A percentile compares a stretch with the other conserved stretches of the same genome.
These are phyloP conservation scores for Starmerella floris DNA, from an alignment of 805 yeast genomes.

Conservation along the genomic window DNA sequence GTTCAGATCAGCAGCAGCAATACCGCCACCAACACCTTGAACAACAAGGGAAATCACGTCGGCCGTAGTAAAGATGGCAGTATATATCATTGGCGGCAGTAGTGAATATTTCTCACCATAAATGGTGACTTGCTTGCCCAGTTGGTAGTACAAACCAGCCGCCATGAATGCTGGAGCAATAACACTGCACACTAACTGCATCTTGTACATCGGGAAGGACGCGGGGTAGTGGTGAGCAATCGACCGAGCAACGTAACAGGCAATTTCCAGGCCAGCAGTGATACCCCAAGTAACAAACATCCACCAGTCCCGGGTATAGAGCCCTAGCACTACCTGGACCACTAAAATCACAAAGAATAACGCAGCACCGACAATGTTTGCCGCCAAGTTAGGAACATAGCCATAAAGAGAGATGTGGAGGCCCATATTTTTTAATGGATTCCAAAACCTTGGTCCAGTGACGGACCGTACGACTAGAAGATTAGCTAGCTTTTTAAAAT, in stretches of 20 bases:
- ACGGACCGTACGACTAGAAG: background rate
- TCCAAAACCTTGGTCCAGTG: background rate
- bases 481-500: background rate
- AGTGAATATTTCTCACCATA: slow-evolving; percentile 44
- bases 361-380: slow-evolving; percentile 44
- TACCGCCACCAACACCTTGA: slow-evolving; percentile 69
- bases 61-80: slow-evolving; percentile 50
- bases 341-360: slow-evolving; percentile 39
- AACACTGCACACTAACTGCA: slow-evolving; percentile 58
- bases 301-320: slow-evolving; percentile 48
- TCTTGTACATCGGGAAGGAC: slow-evolving; percentile 35
- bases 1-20: slow-evolving; percentile 38
- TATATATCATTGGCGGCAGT: slow-evolving; percentile 44
- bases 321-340: slow-evolving; percentile 33
- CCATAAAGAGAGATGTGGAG: slow-evolving; percentile 12
- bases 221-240: slow-evolving; percentile 30
- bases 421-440: background rate
- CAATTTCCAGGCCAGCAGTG: slow-evolving; percentile 47
- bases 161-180: slow-evolving; percentile 72
- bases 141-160: slow-evolving; percentile 66
- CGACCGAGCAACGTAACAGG: slow-evolving; percentile 55
- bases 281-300: slow-evolving; percentile 43
- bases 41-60: slow-evolving; percentile 52
- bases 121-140: slow-evolving; percentile 53
- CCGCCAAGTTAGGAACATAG: slow-evolving; percentile 38